Evolutionary conservation across 495 filamentous ascomycete genomes (phyloP).

Genomic region (Penicillium longicatenatum): DNA sequence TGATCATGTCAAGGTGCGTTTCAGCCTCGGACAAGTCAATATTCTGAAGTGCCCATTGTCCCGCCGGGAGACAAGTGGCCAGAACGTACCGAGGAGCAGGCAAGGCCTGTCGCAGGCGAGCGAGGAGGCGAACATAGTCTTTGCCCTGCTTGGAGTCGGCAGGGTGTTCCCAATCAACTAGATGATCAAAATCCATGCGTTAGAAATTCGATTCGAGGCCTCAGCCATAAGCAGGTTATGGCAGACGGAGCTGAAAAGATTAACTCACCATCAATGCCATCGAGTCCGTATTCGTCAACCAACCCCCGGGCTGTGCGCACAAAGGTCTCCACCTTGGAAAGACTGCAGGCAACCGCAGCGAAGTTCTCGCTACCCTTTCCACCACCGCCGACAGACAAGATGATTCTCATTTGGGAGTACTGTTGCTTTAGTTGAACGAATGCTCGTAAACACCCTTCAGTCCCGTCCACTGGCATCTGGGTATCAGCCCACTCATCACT

Average conservation of each 20-base stretch:
- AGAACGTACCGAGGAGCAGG: constrained; percentile 73
- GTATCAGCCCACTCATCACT: constrained; percentile 86
- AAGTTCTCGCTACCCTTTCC: constrained; percentile 78
- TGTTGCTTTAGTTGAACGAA: constrained; percentile 72
- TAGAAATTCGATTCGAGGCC: neutral
- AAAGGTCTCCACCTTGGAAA: constrained; percentile 66
- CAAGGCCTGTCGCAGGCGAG: constrained; percentile 67
- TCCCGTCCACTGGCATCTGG: constrained; percentile 76
- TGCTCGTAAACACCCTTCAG: constrained; percentile 74
- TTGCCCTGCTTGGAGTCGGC: constrained; percentile 65
- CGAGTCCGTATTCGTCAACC: constrained; percentile 73
- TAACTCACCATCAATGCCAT: constrained; percentile 79
- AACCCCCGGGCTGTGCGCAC: constrained; percentile 69
- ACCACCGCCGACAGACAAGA: constrained; percentile 86
- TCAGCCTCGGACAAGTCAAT: constrained; percentile 70
- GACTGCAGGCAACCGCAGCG: constrained; percentile 67
- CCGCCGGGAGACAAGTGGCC: constrained; percentile 81
- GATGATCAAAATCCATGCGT: constrained; percentile 1
- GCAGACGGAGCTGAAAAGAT: neutral
- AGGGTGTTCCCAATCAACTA: constrained; percentile 94
- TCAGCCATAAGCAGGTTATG: neutral
- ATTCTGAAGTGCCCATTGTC: constrained; percentile 70
- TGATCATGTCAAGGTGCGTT: constrained; percentile 74
- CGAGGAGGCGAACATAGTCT: constrained; percentile 73
- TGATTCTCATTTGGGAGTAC: constrained; percentile 73